Conservation (phyloP, 192 early-diverging fungal genomes). For the Backusella tarrabulga region DNA sequence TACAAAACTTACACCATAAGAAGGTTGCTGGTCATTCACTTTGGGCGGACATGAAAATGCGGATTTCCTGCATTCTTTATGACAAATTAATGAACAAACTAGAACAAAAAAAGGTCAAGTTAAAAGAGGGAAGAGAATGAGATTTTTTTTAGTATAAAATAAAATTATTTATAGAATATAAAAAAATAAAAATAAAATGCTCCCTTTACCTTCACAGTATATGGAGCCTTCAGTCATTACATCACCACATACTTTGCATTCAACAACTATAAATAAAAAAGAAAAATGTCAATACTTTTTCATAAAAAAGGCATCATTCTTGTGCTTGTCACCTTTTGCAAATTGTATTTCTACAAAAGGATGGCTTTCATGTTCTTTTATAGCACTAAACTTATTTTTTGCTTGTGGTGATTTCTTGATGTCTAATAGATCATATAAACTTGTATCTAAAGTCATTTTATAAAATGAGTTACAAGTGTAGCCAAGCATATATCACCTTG, state of each 20-base stretch:
- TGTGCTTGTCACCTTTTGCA: slow-evolving; percentile 43
- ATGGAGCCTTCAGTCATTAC: slow-evolving; percentile 45
- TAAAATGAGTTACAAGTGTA: background rate
- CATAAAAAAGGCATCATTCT: background rate
- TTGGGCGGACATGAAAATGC: slow-evolving; percentile 35
- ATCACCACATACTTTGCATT: slow-evolving; percentile 49
- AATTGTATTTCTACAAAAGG: slow-evolving; percentile 56
- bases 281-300: background rate
- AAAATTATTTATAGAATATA: background rate
- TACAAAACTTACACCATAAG: slow-evolving; percentile 26
- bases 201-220: slow-evolving; percentile 47
- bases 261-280: slow-evolving; percentile 35
- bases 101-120: background rate
- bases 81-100: slow-evolving; percentile 38
- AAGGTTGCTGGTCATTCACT: slow-evolving; percentile 35
- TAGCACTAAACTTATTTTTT: background rate
- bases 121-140: background rate
- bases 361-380: slow-evolving; percentile 28
- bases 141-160: background rate
- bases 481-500: background rate
- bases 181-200: background rate
- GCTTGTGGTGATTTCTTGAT: background rate
- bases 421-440: background rate
- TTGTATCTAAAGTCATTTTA: background rate
- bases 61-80: slow-evolving; percentile 31